phyloP scores from a whole-genome alignment of 805 yeast genomes.

The Pichia rugopelliculosa region DNA sequence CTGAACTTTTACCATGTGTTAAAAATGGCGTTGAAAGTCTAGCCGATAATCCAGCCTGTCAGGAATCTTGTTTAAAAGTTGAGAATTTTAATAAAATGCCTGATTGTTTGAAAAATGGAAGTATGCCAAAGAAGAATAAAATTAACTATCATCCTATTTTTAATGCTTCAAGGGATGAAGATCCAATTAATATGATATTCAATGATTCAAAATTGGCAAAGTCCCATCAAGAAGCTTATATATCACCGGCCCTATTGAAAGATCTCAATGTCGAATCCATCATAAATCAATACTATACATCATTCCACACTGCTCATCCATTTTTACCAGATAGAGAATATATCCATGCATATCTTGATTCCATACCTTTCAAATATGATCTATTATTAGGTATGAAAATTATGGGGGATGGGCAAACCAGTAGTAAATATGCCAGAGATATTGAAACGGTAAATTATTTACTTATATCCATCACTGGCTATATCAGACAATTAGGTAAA shows the following conservation, averaged over 20 bases:
- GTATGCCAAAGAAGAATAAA: neutral
- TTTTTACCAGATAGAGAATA: constrained; percentile 36
- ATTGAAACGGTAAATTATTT: constrained; percentile 34
- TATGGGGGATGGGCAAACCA: constrained; percentile 41
- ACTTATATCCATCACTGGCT: constrained; percentile 27
- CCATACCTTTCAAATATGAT: constrained; percentile 33
- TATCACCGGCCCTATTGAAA: constrained; percentile 24
- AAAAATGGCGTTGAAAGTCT: constrained; percentile 18
- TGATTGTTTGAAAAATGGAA: constrained; percentile 21
- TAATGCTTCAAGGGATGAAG: constrained; percentile 24
- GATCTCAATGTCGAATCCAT: constrained; percentile 23
- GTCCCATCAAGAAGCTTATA: constrained; percentile 21
- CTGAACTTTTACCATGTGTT: constrained; percentile 25
- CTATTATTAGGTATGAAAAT: constrained; percentile 41
- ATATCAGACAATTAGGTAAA: constrained; percentile 27
- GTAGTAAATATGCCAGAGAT: constrained; percentile 30
- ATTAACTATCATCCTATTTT: constrained; percentile 27
- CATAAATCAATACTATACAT: constrained; percentile 28
- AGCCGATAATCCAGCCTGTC: constrained; percentile 18
- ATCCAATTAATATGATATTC: constrained; percentile 21
- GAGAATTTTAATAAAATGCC: constrained; percentile 24
- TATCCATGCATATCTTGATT: constrained; percentile 28
- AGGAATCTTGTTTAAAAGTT: constrained; percentile 21
- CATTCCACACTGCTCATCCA: constrained; percentile 40
- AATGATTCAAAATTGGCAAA: constrained; percentile 15